Evolutionary conservation across 176 grass and related monocot species (phyloP).

Genomic region (sorghum (Sorghum bicolor)): Sorghum_bicolor_NCBIv3 NC_012870.2:54389501-54390000

Average conservation of each 20-base stretch:
- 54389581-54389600: background rate
- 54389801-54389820: background rate
- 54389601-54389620: constrained; percentile 5
- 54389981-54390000: background rate
- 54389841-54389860: background rate
- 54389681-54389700: background rate
- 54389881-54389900: constrained; percentile 14
- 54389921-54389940: background rate
- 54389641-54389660: background rate
- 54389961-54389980: background rate
- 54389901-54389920: background rate
- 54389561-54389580: background rate
- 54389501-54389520: background rate
- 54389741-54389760: constrained; percentile 23
- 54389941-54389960: background rate
- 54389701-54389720: background rate
- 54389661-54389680: background rate
- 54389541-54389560: background rate
- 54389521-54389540: background rate
- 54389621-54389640: background rate
- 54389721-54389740: constrained; percentile 8
- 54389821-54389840: constrained; percentile 11
- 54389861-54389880: constrained; percentile 4
- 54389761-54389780: constrained; percentile 4
- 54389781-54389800: background rate